Conservation (phyloP, 2,329 filamentous ascomycete species). For the Phialophora expanda region DNA sequence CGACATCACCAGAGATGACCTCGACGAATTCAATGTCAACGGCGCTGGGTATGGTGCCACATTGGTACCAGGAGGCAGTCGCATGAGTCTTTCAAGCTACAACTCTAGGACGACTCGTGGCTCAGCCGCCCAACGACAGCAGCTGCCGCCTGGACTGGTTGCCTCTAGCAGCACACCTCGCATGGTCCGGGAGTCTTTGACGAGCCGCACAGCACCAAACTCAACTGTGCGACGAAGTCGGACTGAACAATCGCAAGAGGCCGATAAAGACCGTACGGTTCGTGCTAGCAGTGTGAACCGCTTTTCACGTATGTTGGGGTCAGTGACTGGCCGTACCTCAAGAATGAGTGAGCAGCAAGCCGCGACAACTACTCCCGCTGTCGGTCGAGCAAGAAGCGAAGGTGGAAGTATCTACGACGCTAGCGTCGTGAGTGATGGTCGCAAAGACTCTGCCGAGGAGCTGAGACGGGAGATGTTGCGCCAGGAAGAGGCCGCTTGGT, state of each 20-base stretch:
- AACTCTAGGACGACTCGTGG: conserved; percentile 74
- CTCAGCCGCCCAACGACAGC: conserved; percentile 45
- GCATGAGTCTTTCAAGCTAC: conserved; percentile 74
- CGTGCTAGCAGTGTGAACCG: conserved; percentile 41
- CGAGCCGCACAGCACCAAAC: conserved; percentile 39
- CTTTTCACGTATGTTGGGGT: conserved; percentile 52
- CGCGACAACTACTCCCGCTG: conserved; percentile 23
- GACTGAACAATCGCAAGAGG: conserved; percentile 52
- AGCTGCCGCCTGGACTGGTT: conserved; percentile 46
- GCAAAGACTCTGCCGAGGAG: conserved; percentile 80
- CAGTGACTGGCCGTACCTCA: conserved; percentile 53
- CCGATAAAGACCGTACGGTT: conserved; percentile 55
- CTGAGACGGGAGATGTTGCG: conserved; percentile 76
- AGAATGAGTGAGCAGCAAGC: conserved; percentile 30
- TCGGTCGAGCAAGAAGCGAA: conserved; percentile 24
- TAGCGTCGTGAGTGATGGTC: conserved; percentile 44
- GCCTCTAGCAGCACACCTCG: conserved; percentile 44
- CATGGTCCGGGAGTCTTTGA: conserved; percentile 43
- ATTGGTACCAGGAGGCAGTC: conserved; percentile 52
- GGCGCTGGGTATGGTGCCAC: conserved; percentile 64
- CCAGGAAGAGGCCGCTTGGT: conserved; percentile 67
- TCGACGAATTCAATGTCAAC: conserved; percentile 90
- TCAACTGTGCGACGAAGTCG: conserved; percentile 40
- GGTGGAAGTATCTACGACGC: conserved; percentile 47
- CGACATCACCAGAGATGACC: conserved; percentile 64